These are phyloP conservation scores for Didymella pinodella DNA, from an alignment of 2,329 filamentous ascomycete species.

Conservation along the genomic window DNA sequence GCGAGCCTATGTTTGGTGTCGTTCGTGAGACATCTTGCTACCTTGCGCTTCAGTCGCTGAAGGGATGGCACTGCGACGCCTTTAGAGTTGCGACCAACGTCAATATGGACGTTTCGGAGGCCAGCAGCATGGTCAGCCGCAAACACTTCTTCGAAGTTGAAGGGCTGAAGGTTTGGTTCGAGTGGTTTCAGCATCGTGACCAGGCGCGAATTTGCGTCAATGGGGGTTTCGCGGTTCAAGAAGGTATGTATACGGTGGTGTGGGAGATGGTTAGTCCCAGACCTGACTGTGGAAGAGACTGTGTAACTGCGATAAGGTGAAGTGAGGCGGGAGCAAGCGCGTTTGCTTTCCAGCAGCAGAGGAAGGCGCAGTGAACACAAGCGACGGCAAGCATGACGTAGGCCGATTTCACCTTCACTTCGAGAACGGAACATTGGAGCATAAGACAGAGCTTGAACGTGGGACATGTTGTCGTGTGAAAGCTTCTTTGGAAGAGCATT, in stretches of 20 bases:
- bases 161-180: conserved; percentile 23
- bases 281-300: neutral
- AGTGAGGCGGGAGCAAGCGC: conserved; percentile 9
- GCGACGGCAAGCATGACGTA: conserved; percentile 5
- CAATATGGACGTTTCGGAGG: conserved; percentile 27
- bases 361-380: conserved; percentile 3
- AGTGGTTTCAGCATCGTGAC: conserved; percentile 24
- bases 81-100: conserved; percentile 26
- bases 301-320: neutral
- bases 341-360: conserved; percentile 2
- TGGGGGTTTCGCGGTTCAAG: too few species aligned
- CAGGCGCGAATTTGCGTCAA: neutral
- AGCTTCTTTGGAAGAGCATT: neutral
- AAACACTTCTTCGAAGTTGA: conserved; percentile 23
- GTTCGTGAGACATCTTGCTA: conserved; percentile 19
- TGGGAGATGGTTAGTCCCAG: neutral
- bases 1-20: neutral
- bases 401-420: neutral
- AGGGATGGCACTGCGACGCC: conserved; percentile 23
- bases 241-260: neutral
- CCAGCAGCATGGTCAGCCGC: conserved; percentile 18
- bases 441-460: neutral
- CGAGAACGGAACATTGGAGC: neutral
- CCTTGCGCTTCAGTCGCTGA: conserved; percentile 12
- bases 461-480: neutral